Evolutionary conservation across 1,284 basidiomycete species (phyloP).

Genomic region (Entoloma clypeatum): DNA sequence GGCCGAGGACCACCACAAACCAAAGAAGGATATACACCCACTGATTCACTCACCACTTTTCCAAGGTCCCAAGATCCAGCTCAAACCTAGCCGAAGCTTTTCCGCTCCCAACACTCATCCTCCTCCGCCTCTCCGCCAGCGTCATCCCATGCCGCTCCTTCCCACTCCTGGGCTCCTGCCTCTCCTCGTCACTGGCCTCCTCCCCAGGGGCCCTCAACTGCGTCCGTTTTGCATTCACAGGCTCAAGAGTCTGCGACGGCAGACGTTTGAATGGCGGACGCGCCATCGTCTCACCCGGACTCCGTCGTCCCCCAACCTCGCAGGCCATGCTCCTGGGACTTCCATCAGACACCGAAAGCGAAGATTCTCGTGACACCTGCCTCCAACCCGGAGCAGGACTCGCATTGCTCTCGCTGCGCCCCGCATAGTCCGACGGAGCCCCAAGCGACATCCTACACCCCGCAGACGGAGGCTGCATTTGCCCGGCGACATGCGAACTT

Average conservation of each 20-base stretch:
- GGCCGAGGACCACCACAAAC: too few relatives aligned
- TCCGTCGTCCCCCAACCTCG: conserved; percentile 18
- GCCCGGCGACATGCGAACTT: neutral
- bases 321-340: neutral
- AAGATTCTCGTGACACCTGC: conserved; percentile 37
- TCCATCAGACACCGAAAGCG: conserved; percentile 19
- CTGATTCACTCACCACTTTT: too few relatives aligned
- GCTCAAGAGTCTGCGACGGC: conserved; percentile 65
- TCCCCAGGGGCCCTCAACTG: conserved; percentile 28
- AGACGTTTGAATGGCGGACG: conserved; percentile 69
- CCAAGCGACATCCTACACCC: neutral
- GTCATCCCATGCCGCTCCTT: neutral
- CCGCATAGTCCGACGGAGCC: conserved; percentile 2
- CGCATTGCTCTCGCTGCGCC: conserved; percentile 16
- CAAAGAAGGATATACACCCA: too few relatives aligned
- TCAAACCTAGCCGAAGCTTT: too few relatives aligned
- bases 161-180: neutral
- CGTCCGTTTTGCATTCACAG: conserved; percentile 51
- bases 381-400: conserved; percentile 20
- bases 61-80: too few relatives aligned
- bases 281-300: conserved; percentile 19
- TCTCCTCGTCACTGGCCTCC: neutral
- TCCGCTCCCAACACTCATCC: conserved; percentile 19
- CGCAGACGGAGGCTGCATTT: neutral
- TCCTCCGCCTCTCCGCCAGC: conserved; percentile 12